Evolutionary conservation across 1,284 basidiomycete genomes (phyloP).

Genomic region (Puccinia polysora): DNA sequence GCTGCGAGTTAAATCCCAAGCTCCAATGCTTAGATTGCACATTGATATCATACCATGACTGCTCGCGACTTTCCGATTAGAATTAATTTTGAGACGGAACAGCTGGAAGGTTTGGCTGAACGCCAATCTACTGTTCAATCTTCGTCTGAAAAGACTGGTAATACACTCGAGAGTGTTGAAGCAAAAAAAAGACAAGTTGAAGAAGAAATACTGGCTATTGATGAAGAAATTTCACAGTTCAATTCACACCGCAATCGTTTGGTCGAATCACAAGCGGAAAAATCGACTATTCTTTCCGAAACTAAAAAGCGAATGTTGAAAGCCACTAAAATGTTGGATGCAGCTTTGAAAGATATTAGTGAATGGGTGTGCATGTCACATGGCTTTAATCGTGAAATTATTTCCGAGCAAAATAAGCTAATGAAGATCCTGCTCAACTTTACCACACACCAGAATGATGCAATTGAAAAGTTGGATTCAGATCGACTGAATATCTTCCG

Average conservation of each 20-base stretch:
- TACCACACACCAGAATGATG: slow-evolving; percentile 84
- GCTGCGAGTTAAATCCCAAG: not conserved
- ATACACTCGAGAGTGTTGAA: slow-evolving; percentile 54
- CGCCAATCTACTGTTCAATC: slow-evolving; percentile 56
- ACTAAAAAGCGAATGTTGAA: slow-evolving; percentile 68
- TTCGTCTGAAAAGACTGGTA: slow-evolving; percentile 56
- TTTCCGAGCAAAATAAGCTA: too few species aligned
- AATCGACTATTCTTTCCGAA: slow-evolving; percentile 67
- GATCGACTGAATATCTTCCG: slow-evolving; percentile 84
- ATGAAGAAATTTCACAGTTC: slow-evolving; percentile 27
- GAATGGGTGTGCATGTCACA: slow-evolving; percentile 54
- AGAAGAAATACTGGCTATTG: slow-evolving; percentile 25
- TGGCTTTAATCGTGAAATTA: not conserved
- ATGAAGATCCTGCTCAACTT: too few species aligned
- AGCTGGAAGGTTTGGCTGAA: slow-evolving; percentile 57
- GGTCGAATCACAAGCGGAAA: slow-evolving; percentile 54
- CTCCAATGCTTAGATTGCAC: not conserved
- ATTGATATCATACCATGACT: not conserved
- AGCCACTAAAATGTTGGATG: slow-evolving; percentile 72
- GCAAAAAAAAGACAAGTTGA: slow-evolving; percentile 12
- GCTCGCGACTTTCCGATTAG: slow-evolving; percentile 20
- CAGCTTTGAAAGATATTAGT: slow-evolving; percentile 82
- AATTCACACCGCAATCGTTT: slow-evolving; percentile 8
- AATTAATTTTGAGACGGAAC: slow-evolving; percentile 56
- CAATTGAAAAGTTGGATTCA: slow-evolving; percentile 80